phyloP scores from a whole-genome alignment of 495 filamentous ascomycete genomes.

The Aspergillus campestris region DNA sequence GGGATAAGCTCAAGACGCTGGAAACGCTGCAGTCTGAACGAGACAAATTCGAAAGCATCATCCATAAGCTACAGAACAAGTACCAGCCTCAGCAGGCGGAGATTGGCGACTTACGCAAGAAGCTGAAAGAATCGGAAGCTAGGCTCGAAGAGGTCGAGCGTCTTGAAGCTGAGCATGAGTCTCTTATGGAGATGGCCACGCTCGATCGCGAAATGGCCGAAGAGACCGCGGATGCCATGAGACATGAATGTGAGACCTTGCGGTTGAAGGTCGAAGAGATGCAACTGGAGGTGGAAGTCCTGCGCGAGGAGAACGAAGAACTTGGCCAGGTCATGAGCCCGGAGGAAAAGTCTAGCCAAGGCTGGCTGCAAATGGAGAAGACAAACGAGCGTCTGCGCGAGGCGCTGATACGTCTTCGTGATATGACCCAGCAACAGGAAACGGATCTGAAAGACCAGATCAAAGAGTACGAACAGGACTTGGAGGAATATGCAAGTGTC shows the following conservation, averaged over 20 bases:
- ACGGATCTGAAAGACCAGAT: conserved; percentile 69
- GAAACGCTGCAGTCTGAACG: conserved; percentile 71
- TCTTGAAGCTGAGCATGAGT: conserved; percentile 74
- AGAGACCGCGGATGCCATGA: conserved; percentile 74
- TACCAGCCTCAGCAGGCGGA: conserved; percentile 83
- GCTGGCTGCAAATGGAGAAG: conserved; percentile 85
- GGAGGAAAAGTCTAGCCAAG: conserved; percentile 76
- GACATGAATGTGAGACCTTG: conserved; percentile 70
- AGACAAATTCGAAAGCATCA: conserved; percentile 80
- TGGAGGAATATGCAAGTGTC: conserved; percentile 59
- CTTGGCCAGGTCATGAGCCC: conserved; percentile 74
- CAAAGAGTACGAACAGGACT: conserved; percentile 67
- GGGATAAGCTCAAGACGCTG: conserved; percentile 74
- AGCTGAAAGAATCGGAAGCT: conserved; percentile 65
- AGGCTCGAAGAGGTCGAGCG: conserved; percentile 60
- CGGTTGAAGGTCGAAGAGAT: conserved; percentile 72
- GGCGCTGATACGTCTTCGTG: conserved; percentile 73
- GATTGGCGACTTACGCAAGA: conserved; percentile 61
- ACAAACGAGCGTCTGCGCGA: conserved; percentile 84
- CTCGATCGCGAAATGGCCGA: conserved; percentile 96
- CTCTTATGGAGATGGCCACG: conserved; percentile 74
- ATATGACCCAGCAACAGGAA: conserved; percentile 80
- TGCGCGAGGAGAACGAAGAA: conserved; percentile 81
- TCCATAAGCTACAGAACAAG: conserved; percentile 86
- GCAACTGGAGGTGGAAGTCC: conserved; percentile 76